Conservation (phyloP, 768 basidiomycete species). For the Leccinum arenicola region DNA sequence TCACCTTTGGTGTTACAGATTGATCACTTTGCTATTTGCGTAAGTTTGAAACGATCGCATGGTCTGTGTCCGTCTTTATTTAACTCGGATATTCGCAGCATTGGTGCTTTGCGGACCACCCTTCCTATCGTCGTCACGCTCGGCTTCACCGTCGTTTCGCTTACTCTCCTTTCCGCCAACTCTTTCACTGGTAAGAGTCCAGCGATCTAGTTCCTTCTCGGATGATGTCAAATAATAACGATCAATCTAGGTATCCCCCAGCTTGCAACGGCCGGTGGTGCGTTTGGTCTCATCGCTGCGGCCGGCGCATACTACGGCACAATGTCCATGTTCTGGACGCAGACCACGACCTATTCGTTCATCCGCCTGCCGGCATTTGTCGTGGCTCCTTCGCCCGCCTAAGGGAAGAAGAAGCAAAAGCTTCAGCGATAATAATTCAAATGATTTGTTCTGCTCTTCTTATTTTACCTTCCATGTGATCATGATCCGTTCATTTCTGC, state of each 20-base stretch:
- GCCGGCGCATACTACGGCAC: conserved; percentile 31
- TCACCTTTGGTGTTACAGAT: conserved; percentile 8
- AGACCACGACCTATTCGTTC: conserved; percentile 26
- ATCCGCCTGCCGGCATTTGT: conserved; percentile 26
- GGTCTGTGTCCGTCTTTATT: neutral
- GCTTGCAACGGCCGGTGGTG: conserved; percentile 28
- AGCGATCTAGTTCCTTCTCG: neutral
- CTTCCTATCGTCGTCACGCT: conserved; percentile 22
- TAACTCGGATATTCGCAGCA: conserved; percentile 5
- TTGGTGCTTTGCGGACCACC: conserved; percentile 24
- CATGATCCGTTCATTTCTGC: neutral
- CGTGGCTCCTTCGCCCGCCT: conserved; percentile 16
- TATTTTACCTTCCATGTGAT: neutral
- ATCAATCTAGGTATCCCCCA: conserved; percentile 16
- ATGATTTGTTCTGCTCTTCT: no score
- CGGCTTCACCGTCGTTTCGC: conserved; percentile 21
- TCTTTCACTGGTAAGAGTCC: conserved; percentile 25
- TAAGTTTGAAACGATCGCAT: conserved; percentile 7
- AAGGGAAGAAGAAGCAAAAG: neutral
- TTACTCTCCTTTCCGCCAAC: conserved; percentile 24
- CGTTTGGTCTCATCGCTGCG: conserved; percentile 24
- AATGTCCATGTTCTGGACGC: conserved; percentile 28
- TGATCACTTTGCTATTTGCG: conserved; percentile 26
- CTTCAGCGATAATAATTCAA: neutral
- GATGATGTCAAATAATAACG: neutral